Conservation (phyloP, 2,329 filamentous ascomycete species). For the Monosporascus sp. region DNA sequence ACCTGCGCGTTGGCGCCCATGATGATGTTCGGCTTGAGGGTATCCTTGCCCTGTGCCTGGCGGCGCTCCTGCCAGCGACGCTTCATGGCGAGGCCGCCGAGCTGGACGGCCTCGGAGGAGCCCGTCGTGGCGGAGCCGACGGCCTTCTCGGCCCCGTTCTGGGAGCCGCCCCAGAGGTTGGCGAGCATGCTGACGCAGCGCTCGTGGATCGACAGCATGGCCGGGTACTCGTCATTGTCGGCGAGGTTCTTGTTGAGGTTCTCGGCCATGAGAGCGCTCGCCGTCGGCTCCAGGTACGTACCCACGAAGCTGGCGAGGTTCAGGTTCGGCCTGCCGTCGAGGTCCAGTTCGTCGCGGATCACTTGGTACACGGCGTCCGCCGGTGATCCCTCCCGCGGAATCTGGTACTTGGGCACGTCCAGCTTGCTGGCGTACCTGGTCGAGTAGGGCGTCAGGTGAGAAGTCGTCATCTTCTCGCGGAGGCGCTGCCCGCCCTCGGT, state of each 20-base stretch:
- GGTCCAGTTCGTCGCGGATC: constrained; percentile 56
- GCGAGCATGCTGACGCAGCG: constrained; percentile 66
- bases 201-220: constrained; percentile 54
- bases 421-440: constrained; percentile 49
- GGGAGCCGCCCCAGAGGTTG: constrained; percentile 55
- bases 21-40: constrained; percentile 62
- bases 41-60: constrained; percentile 55
- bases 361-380: constrained; percentile 62
- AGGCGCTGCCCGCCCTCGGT: constrained; percentile 30
- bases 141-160: constrained; percentile 52
- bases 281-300: constrained; percentile 67
- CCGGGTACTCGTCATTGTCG: constrained; percentile 63
- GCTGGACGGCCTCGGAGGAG: constrained; percentile 65
- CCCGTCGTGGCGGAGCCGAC: constrained; percentile 67
- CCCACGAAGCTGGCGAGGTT: constrained; percentile 67
- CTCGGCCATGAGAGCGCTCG: constrained; percentile 59
- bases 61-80: constrained; percentile 65
- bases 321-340: constrained; percentile 61
- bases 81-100: constrained; percentile 70
- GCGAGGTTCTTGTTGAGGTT: constrained; percentile 67
- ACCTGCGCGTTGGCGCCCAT: constrained; percentile 73
- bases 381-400: constrained; percentile 52
- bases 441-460: constrained; percentile 52
- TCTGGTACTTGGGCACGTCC: constrained; percentile 55
- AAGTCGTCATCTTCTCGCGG: constrained; percentile 35